phyloP scores from a whole-genome alignment of 2,329 filamentous ascomycete genomes.

The Mollisiaceae sp. region DNA sequence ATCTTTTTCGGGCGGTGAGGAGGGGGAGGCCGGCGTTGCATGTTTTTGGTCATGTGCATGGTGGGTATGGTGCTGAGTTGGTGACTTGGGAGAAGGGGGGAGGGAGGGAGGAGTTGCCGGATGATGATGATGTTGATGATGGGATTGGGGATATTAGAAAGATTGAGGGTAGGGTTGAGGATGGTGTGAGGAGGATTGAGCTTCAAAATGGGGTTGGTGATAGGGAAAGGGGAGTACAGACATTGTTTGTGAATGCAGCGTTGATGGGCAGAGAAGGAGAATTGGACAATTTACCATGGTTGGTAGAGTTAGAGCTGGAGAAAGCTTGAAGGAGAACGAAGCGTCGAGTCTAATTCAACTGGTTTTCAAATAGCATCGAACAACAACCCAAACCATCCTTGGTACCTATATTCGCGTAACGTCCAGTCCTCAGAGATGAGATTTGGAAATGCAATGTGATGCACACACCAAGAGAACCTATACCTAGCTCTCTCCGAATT shows the following conservation, averaged over 20 bases:
- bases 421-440: not conserved
- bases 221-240: slow-evolving; percentile 48
- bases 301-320: not conserved
- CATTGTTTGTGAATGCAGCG: slow-evolving; percentile 63
- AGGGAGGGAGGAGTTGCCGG: slow-evolving; percentile 19
- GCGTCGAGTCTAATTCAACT: not conserved
- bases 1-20: slow-evolving; percentile 49
- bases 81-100: slow-evolving; percentile 52
- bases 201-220: no score
- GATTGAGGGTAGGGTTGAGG: not conserved
- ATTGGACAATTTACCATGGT: slow-evolving; percentile 3
- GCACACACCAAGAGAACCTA: not conserved
- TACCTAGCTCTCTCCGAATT: no score
- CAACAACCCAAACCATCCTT: not conserved
- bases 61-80: slow-evolving; percentile 61
- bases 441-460: not conserved
- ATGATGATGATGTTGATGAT: slow-evolving; percentile 38
- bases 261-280: slow-evolving; percentile 39
- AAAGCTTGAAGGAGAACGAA: not conserved
- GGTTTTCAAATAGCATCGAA: not conserved
- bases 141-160: slow-evolving; percentile 2
- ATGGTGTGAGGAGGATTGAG: not conserved
- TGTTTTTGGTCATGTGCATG: slow-evolving; percentile 64
- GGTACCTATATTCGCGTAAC: not conserved
- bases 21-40: slow-evolving; percentile 52